A percentile compares a stretch with the other conserved stretches of the same genome.
Evolutionary conservation across 2,329 filamentous ascomycete genomes (phyloP).

Genomic region (Cytospora piceae): DNA sequence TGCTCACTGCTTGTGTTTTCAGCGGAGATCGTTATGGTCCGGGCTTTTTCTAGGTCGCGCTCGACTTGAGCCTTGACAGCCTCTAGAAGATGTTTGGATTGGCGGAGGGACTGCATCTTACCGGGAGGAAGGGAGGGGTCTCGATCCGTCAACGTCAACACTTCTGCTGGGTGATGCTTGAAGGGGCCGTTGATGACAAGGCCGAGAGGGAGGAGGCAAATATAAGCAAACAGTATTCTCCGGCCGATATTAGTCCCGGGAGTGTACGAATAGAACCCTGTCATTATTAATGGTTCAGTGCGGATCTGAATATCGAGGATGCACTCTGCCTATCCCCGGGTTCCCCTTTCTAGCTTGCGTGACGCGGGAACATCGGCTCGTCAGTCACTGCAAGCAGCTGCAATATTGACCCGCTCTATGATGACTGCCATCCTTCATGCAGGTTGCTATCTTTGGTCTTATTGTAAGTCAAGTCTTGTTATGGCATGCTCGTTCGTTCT

Average conservation of each 20-base stretch:
- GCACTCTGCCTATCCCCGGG: too few relatives aligned
- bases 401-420: background rate
- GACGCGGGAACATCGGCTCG: background rate
- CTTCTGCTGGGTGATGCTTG: background rate
- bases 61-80: constrained; percentile 34
- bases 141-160: background rate
- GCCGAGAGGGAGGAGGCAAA: too few relatives aligned
- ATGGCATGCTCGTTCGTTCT: too few relatives aligned
- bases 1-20: constrained; percentile 4
- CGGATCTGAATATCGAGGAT: background rate
- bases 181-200: too few relatives aligned
- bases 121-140: too few relatives aligned
- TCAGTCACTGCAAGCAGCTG: background rate
- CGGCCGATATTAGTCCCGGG: too few relatives aligned
- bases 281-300: background rate
- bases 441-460: too few relatives aligned
- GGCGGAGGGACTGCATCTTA: constrained; percentile 35
- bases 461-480: too few relatives aligned
- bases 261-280: too few relatives aligned
- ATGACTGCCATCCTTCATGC: background rate
- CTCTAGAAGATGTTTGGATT: constrained; percentile 32
- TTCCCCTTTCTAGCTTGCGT: background rate
- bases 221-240: too few relatives aligned
- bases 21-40: constrained; percentile 26
- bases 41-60: too few relatives aligned